These are phyloP conservation scores for Jaenimonas drosophilae DNA, from an alignment of 208 protist species.

Conservation along the genomic window DNA sequence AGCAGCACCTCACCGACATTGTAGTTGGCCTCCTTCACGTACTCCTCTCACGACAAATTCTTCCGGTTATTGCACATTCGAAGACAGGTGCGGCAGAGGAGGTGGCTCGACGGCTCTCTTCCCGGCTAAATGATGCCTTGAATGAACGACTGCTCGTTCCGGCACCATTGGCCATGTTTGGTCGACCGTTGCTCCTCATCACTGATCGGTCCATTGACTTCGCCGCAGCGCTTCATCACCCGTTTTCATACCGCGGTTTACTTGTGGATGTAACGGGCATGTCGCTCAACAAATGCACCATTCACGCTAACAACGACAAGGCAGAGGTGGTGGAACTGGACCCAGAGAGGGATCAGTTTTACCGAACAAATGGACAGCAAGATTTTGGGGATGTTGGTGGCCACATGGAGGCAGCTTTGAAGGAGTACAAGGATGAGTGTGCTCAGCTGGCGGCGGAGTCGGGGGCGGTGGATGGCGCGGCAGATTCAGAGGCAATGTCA, in stretches of 20 bases:
- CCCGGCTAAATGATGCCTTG: conserved; percentile 60
- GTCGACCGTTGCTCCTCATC: conserved; percentile 74
- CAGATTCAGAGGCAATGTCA: conserved; percentile 62
- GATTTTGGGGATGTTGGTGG: conserved; percentile 70
- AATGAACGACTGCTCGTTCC: conserved; percentile 56
- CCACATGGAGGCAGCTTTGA: conserved; percentile 53
- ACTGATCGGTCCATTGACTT: conserved; percentile 76
- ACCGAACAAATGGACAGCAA: conserved; percentile 39
- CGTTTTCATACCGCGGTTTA: conserved; percentile 83
- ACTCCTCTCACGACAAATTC: conserved; percentile 63
- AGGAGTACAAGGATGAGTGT: conserved; percentile 68
- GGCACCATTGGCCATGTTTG: conserved; percentile 38
- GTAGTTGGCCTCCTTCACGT: conserved; percentile 76
- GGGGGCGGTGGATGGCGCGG: conserved; percentile 6
- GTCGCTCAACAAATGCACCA: conserved; percentile 70
- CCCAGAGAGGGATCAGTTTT: conserved; percentile 76
- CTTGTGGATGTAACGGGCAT: conserved; percentile 71
- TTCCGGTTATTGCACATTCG: conserved; percentile 79
- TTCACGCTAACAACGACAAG: conserved; percentile 36
- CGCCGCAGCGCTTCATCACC: conserved; percentile 76
- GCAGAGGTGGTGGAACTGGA: conserved; percentile 72
- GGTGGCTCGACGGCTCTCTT: conserved; percentile 56
- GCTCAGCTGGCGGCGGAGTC: conserved; percentile 33
- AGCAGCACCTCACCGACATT: conserved; percentile 56
- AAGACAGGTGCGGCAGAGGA: conserved; percentile 68